A percentile compares a stretch with the other conserved stretches of the same genome.
These are phyloP conservation scores for Forsythia viridissima DNA, from an alignment of 257 asterid genomes.

Conservation along the genomic window DNA sequence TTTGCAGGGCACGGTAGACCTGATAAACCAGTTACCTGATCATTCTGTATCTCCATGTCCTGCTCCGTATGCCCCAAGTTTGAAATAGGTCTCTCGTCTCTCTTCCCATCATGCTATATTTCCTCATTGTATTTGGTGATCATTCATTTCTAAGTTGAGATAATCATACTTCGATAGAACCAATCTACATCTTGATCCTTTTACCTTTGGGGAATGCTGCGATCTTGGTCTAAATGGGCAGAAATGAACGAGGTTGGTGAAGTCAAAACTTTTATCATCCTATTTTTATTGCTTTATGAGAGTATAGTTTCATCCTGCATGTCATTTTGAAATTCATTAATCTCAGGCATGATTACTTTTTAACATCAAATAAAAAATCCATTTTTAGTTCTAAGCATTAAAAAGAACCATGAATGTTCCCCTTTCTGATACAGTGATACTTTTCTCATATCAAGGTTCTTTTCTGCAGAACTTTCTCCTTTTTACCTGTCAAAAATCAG, in stretches of 20 bases:
- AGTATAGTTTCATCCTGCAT: background rate
- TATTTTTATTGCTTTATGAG: background rate
- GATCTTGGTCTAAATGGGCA: constrained; percentile 22
- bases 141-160: constrained; percentile 2
- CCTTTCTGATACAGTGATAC: no score
- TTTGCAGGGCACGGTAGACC: constrained; percentile 66
- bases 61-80: constrained; percentile 78
- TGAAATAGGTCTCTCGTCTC: constrained; percentile 57
- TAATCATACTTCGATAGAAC: constrained; percentile 30
- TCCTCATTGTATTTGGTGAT: constrained; percentile 2
- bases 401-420: no score
- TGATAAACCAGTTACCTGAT: constrained; percentile 85
- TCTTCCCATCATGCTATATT: constrained; percentile 4
- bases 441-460: no score
- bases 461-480: background rate
- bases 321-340: background rate
- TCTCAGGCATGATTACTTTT: background rate
- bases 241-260: constrained; percentile 35
- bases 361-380: no score
- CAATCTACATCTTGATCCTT: constrained; percentile 14
- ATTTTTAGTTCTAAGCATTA: no score
- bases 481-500: background rate
- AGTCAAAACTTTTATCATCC: background rate
- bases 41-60: constrained; percentile 86
- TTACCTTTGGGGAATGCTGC: constrained; percentile 25